phyloP scores from a whole-genome alignment of 2,329 filamentous ascomycete species.

The Capronia americana region DNA sequence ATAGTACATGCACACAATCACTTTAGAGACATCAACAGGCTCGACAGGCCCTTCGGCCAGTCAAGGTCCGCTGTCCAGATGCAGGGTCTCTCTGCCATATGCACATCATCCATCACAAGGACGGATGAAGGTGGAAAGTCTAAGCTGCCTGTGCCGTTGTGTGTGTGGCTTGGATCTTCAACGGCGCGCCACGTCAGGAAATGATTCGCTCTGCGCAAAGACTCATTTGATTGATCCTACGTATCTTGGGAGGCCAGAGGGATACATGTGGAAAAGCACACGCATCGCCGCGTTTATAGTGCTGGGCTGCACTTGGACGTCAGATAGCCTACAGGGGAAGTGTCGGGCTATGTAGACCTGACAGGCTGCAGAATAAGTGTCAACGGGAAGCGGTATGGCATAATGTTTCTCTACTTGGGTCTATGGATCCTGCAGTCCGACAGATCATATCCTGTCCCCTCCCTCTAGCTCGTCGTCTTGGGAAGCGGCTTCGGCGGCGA shows the following conservation, averaged over 20 bases:
- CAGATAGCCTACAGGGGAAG: no score
- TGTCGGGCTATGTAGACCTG: no score
- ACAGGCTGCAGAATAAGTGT: no score
- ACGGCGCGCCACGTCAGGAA: not conserved
- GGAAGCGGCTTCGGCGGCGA: conserved; percentile 27
- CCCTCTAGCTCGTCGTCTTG: conserved; percentile 8
- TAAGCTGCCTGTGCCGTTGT: no score
- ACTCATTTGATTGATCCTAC: not conserved
- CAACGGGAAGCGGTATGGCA: no score
- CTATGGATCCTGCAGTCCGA: not conserved
- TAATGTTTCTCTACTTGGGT: no score
- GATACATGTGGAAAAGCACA: no score
- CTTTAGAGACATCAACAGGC: not conserved
- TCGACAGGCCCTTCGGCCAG: not conserved
- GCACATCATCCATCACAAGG: not conserved
- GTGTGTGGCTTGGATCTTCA: no score
- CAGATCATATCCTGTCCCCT: not conserved
- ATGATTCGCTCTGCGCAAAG: not conserved
- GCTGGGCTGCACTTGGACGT: no score
- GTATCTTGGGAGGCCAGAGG: no score
- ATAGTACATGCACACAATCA: not conserved
- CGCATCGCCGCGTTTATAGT: no score
- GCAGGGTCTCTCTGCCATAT: not conserved
- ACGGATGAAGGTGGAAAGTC: not conserved
- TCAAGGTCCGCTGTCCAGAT: not conserved